Evolutionary conservation across 2,329 filamentous ascomycete species (phyloP).

Genomic region (Aspergillus fijiensis): DNA sequence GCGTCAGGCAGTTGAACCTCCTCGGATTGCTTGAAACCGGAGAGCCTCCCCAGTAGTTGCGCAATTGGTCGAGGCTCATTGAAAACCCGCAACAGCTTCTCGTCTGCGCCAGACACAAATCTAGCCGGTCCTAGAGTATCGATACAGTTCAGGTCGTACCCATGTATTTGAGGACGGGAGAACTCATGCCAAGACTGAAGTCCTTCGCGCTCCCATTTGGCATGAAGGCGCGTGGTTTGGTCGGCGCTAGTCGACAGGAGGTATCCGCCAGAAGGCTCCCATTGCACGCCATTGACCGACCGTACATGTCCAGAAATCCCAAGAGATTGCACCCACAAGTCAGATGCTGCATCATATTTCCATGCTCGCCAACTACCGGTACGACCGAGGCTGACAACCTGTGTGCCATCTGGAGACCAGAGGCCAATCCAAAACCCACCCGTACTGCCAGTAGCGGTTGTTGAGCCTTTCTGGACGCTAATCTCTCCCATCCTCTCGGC

Average conservation of each 20-base stretch:
- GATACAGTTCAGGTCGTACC: constrained; percentile 95
- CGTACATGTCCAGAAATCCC: constrained; percentile 82
- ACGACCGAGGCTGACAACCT: constrained; percentile 78
- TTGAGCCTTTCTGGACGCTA: constrained; percentile 90
- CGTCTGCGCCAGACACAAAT: constrained; percentile 93
- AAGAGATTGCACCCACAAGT: constrained; percentile 73
- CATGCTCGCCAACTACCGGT: constrained; percentile 93
- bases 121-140: constrained; percentile 69
- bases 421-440: constrained; percentile 96
- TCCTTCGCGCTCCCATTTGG: constrained; percentile 65
- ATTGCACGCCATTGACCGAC: constrained; percentile 77
- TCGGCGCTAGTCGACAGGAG: constrained; percentile 86
- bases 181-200: constrained; percentile 85
- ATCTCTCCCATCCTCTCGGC: constrained; percentile 85
- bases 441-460: constrained; percentile 91
- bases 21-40: constrained; percentile 54
- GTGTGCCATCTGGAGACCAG: constrained; percentile 76
- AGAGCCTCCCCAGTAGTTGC: constrained; percentile 66
- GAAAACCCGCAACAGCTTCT: constrained; percentile 97
- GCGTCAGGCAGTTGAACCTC: constrained; percentile 68
- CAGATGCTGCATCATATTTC: constrained; percentile 60
- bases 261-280: constrained; percentile 79
- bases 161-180: constrained; percentile 92
- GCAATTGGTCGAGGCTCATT: constrained; percentile 83
- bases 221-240: constrained; percentile 87